These are phyloP conservation scores for Exidia glandulosa DNA, from an alignment of 768 basidiomycete genomes.

Conservation along the genomic window DNA sequence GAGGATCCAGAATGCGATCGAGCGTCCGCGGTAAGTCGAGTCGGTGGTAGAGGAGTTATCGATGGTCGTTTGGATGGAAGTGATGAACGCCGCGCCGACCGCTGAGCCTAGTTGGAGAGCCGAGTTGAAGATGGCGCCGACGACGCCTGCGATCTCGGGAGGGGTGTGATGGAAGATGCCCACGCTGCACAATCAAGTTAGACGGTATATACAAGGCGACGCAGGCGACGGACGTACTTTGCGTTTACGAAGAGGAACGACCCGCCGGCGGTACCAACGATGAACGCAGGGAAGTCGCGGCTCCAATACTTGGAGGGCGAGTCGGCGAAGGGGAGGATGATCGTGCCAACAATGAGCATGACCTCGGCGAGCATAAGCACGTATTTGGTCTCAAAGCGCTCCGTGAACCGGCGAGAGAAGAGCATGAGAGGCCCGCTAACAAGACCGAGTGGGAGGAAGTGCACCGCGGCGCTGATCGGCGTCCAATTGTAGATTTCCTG, in stretches of 20 bases:
- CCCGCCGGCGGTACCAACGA: constrained; percentile 34
- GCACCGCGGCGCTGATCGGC: constrained; percentile 27
- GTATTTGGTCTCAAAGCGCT: constrained; percentile 22
- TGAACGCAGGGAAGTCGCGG: constrained; percentile 38
- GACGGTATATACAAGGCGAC: background rate
- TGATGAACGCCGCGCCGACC: constrained; percentile 36
- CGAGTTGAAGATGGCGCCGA: constrained; percentile 45
- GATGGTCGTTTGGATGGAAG: constrained; percentile 36
- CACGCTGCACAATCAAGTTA: constrained; percentile 22
- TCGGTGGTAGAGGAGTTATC: constrained; percentile 17
- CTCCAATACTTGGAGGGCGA: constrained; percentile 33
- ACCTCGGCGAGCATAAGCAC: constrained; percentile 32
- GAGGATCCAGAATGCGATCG: constrained; percentile 30
- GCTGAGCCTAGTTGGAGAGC: constrained; percentile 44
- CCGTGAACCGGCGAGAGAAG: background rate
- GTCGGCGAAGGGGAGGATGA: constrained; percentile 32
- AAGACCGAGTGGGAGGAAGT: constrained; percentile 3
- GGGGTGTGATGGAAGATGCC: constrained; percentile 40
- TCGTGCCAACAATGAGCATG: constrained; percentile 27
- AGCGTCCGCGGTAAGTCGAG: constrained; percentile 26
- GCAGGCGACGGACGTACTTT: constrained; percentile 32
- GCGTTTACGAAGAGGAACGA: constrained; percentile 36
- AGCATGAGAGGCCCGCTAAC: background rate
- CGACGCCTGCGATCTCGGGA: constrained; percentile 36
- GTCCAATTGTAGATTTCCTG: constrained; percentile 34